Percentiles rank a stretch among this genome's conserved stretches.
Conservation (phyloP, 257 asterid genomes). For the Ligustrum vulgare region DNA sequence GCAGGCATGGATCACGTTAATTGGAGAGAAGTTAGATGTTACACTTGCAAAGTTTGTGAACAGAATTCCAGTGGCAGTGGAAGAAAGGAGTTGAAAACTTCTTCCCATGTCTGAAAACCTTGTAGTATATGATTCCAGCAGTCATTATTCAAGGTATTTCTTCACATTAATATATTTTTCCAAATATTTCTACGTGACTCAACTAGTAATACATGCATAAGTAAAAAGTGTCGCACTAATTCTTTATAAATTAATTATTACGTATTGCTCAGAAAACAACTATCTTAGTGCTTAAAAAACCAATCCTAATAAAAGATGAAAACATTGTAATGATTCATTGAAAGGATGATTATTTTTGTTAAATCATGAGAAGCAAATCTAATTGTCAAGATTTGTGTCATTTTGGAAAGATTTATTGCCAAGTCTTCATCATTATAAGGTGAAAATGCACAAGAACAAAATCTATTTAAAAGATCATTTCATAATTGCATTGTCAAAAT, state of each 20-base stretch:
- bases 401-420: background rate
- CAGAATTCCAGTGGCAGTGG: background rate
- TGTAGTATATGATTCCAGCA: slow-evolving; percentile 21
- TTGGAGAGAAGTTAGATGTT: slow-evolving; percentile 85
- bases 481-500: background rate
- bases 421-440: slow-evolving; percentile 3
- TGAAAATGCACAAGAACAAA: background rate
- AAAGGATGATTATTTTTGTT: background rate
- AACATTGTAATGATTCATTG: background rate
- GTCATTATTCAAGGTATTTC: slow-evolving; percentile 26
- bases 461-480: background rate
- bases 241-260: background rate
- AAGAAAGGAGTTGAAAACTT: slow-evolving; percentile 28
- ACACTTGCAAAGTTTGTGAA: slow-evolving; percentile 56
- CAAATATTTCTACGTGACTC: background rate
- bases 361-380: background rate
- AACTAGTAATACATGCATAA: background rate
- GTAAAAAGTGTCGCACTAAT: background rate
- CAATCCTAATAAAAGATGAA: background rate
- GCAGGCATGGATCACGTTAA: slow-evolving; percentile 74
- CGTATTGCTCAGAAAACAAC: background rate
- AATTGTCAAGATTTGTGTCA: background rate
- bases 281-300: background rate
- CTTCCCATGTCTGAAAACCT: background rate
- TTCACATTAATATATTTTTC: background rate